phyloP scores from a whole-genome alignment of 495 filamentous ascomycete genomes.

The Penicillium odoratum region DNA sequence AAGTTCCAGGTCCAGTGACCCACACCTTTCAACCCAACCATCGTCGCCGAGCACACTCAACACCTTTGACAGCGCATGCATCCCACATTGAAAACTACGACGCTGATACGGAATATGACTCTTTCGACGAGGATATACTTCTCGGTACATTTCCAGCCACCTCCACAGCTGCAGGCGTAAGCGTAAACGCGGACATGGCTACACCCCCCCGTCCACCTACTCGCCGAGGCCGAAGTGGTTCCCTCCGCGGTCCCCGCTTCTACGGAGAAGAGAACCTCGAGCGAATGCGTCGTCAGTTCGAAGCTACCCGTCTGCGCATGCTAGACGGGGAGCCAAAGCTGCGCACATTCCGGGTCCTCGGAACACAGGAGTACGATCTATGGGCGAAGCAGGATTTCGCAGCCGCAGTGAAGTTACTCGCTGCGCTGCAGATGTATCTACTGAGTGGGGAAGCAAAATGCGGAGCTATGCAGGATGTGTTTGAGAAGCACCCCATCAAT shows the following conservation, averaged over 20 bases:
- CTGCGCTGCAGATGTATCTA: constrained; percentile 28
- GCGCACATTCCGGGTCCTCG: constrained; percentile 26
- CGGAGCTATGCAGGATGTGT: constrained; percentile 26
- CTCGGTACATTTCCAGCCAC: background rate
- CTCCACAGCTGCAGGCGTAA: no score
- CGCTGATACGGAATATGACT: background rate
- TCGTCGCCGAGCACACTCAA: background rate
- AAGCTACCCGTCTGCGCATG: constrained; percentile 17
- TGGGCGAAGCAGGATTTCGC: constrained; percentile 27
- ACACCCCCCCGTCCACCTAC: background rate
- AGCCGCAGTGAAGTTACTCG: constrained; percentile 18
- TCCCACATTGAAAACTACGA: background rate
- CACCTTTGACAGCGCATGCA: background rate
- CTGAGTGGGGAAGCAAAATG: constrained; percentile 31
- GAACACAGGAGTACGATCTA: constrained; percentile 32
- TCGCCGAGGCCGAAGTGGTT: background rate
- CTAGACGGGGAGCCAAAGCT: constrained; percentile 17
- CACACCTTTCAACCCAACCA: background rate
- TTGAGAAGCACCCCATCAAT: constrained; percentile 22
- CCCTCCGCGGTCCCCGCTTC: constrained; percentile 14
- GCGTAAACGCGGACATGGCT: background rate
- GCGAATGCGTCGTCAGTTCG: constrained; percentile 22
- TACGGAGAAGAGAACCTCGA: constrained; percentile 24
- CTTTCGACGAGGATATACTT: background rate
- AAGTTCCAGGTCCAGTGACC: constrained; percentile 1